A percentile compares a stretch with the other conserved stretches of the same genome.
phyloP scores from a whole-genome alignment of 1,139 yeast genomes.

The Hyphopichia wangnamkhiaoensis region DNA sequence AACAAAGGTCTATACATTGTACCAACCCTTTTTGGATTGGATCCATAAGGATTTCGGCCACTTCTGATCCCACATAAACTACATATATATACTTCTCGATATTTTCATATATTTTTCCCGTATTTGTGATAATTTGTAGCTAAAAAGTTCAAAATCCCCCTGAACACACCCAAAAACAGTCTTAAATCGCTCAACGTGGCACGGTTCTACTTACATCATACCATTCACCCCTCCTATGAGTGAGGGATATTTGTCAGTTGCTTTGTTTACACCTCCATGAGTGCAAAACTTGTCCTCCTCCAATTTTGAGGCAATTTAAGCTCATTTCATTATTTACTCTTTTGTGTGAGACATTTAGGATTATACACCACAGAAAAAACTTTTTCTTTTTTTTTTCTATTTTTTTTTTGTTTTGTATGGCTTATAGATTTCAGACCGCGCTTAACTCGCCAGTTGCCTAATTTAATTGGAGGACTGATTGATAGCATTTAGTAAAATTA shows the following conservation, averaged over 20 bases:
- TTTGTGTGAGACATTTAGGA: no score
- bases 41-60: conserved; percentile 29
- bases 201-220: no score
- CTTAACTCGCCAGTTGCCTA: conserved; percentile 22
- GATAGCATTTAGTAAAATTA: conserved; percentile 27
- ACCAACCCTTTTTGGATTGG: conserved; percentile 34
- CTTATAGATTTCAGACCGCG: conserved; percentile 44
- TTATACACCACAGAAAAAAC: no score
- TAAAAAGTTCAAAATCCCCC: no score
- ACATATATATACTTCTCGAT: no score
- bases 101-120: no score
- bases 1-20: conserved; percentile 20
- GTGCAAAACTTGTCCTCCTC: neutral
- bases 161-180: no score
- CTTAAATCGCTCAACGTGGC: no score
- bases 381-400: neutral
- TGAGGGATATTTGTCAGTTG: no score
- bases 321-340: neutral
- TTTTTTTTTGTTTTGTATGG: neutral
- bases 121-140: no score
- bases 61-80: neutral
- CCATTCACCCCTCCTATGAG: no score
- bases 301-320: conserved; percentile 1
- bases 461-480: conserved; percentile 39
- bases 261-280: no score